Evolutionary conservation across 2,329 filamentous ascomycete species (phyloP), one percentile per base, ranked within the genome.

Genomic region (Aureobasidium namibiae): DNA sequence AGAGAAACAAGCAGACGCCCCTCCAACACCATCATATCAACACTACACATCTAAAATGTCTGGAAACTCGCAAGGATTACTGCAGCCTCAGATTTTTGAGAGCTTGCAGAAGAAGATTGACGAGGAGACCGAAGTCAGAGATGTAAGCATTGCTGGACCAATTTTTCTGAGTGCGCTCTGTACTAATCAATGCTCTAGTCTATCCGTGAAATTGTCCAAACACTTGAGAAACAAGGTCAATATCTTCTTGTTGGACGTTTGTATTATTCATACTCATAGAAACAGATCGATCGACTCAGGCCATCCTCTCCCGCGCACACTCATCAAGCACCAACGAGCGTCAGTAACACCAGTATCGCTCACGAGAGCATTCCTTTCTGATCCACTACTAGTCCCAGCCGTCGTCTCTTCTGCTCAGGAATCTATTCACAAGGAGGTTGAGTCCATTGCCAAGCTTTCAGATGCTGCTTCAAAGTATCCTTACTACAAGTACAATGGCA

Each of bases 401-500:
- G 78, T 96, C 34, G 79, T 96, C 44, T 77, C 81, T 11, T 82
- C 88, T 65, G 86, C 90, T 1, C 82, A 90, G 61, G 75, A 77
- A 62, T 82, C 83, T 60, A 88, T 97, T 70, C 77, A 82, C 63
- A 82, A 88, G 36, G 85, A 95, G 72, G 81, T 89, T 59, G 78
- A 83, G 49, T 87, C 86, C 45, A 81, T 96, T 46, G 75, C 78
- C 60, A 84, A 86, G 65, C 82, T 99, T 45, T 82, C 84, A 62
- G 75, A 80, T 58, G 82, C 89, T 58, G 90, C 92, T 2, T 92
- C 90, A 26, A 82, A 89, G 71, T 87, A 95, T 68, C 92, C 94
- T 0, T 99, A 97, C 79, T 99, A 97, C 84, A 96, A 96, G 82
- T 96, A 95, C 78, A 96, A 96, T 74, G 78, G 80, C 60, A 84